These are phyloP conservation scores for Blastobotrys serpentis DNA, from an alignment of 1,139 yeast species.

Conservation along the genomic window DNA sequence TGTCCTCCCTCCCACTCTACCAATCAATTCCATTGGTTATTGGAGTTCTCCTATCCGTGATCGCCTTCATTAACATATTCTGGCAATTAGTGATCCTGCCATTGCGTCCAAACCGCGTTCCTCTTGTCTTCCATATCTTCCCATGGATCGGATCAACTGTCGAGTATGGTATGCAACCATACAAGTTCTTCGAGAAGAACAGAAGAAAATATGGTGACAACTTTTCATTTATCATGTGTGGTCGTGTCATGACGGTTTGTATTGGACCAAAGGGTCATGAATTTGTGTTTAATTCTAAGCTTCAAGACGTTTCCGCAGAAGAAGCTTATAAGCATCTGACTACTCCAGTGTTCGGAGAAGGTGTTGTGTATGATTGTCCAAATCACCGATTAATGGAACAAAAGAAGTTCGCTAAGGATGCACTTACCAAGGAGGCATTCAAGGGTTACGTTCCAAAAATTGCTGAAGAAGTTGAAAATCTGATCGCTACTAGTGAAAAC, in stretches of 20 bases:
- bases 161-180: slow-evolving; percentile 87
- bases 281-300: slow-evolving; percentile 87
- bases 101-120: slow-evolving; percentile 58
- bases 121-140: slow-evolving; percentile 86
- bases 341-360: slow-evolving; percentile 96
- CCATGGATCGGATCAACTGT: slow-evolving; percentile 97
- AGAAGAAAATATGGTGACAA: slow-evolving; percentile 86
- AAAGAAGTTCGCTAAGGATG: slow-evolving; percentile 91
- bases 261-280: slow-evolving; percentile 98
- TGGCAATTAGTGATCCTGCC: slow-evolving; percentile 68
- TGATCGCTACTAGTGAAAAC: slow-evolving; percentile 52
- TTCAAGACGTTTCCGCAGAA: slow-evolving; percentile 90
- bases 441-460: slow-evolving; percentile 84
- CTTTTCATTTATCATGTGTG: slow-evolving; percentile 83
- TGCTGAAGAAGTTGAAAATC: slow-evolving; percentile 68
- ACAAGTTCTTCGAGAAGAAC: slow-evolving; percentile 77
- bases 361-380: slow-evolving; percentile 96
- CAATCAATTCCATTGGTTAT: slow-evolving; percentile 31
- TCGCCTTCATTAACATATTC: slow-evolving; percentile 55
- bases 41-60: slow-evolving; percentile 34
- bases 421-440: slow-evolving; percentile 84
- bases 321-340: slow-evolving; percentile 94
- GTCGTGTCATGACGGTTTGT: slow-evolving; percentile 92
- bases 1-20: slow-evolving; percentile 29
- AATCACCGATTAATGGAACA: slow-evolving; percentile 95